Conservation (phyloP, 192 early-diverging fungal genomes). For the Umbelopsis ramanniana region DNA sequence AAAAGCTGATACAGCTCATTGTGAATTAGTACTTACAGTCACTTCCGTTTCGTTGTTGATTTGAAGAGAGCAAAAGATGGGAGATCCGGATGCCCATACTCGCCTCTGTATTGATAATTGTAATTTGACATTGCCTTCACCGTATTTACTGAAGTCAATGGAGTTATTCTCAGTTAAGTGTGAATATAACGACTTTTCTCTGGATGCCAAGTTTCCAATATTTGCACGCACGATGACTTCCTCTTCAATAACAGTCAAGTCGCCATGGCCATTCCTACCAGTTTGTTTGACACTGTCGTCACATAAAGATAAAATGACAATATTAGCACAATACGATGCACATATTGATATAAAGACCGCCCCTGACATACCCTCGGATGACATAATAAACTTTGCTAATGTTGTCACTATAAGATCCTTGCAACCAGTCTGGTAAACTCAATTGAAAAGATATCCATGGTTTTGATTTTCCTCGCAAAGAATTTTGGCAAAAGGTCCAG, state of each 20-base stretch:
- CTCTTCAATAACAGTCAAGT: not conserved
- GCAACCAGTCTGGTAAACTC: not conserved
- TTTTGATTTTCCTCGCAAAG: no score
- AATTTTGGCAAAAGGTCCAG: not conserved
- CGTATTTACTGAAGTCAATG: not conserved
- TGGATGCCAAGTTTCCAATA: not conserved
- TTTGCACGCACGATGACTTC: not conserved
- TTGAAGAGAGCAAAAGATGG: constrained; percentile 1
- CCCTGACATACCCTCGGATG: not conserved
- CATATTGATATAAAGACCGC: not conserved
- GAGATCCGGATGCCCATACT: constrained; percentile 2
- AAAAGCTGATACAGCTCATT: not conserved
- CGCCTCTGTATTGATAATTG: not conserved
- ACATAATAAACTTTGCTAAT: not conserved
- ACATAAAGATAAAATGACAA: not conserved
- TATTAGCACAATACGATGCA: not conserved
- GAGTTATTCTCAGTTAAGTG: not conserved
- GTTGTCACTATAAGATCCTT: not conserved
- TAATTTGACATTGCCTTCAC: not conserved
- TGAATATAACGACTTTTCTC: not conserved
- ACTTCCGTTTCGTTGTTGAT: not conserved
- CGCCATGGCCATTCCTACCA: not conserved
- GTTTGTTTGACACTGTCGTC: not conserved
- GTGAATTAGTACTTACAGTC: not conserved
- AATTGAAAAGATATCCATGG: not conserved